Evolutionary conservation across 2,329 filamentous ascomycete species (phyloP), one percentile per base, ranked within the genome.

Genomic region (Ophiobolus disseminans): DNA sequence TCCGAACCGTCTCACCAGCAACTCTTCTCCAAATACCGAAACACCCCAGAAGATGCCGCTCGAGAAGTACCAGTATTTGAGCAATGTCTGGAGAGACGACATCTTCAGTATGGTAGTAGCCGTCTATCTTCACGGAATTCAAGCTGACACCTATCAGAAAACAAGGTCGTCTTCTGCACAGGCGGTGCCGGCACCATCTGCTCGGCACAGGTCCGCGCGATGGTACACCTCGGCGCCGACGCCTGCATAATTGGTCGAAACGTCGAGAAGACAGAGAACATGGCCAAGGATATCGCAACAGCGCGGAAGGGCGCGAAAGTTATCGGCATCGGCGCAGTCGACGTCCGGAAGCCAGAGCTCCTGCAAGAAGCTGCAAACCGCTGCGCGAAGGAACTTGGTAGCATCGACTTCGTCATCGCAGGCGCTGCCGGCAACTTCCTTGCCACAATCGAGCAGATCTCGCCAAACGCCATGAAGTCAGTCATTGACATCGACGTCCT

Each of bases 391-490:
- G 91, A 97, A 74, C 80, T 99, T 4, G 94, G 94, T 5, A 81
- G 82, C 10, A 92, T 99, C 58, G 94, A 99, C 73, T 97, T 87
- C 72, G 89, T 95, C 48, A 96, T 97, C 70, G 93, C 93, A 16
- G 94, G 94, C 40, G 94, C 94, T 11, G 94, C 94, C 14, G 94
- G 94, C 50, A 99, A 99, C 75, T 99, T 97, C 74, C 81, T 99
- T 17, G 88, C 91, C 0, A 89, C 93, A 4, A 87, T 97, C 51
- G 83, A 87, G 31, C 87, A 87, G 54, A 83, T 97, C 40, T 91
- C 86, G 31, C 76, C 89, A 49, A 97, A 97, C 69, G 94, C 90
- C 3, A 96, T 99, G 85, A 95, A 92, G 74, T 82, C 90, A 0
- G 94, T 99, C 58, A 93, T 97, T 65, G 94, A 97, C 53, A 99